Base-by-base conservation (phyloP, 2,329 filamentous ascomycete species). In the Trichoderma lentiforme region DNA sequence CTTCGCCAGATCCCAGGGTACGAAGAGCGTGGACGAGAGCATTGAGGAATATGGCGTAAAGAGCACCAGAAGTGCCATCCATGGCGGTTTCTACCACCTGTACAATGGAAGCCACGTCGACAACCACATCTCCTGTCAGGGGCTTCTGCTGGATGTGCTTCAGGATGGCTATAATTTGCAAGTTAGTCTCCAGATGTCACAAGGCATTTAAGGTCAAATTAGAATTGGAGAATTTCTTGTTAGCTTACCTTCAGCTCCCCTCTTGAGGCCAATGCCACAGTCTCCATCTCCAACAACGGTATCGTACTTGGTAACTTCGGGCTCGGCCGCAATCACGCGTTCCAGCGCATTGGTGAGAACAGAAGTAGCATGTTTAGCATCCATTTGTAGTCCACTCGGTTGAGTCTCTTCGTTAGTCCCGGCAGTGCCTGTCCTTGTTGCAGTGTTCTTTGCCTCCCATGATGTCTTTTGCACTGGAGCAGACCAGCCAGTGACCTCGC, bases 271-370 rank as follows among this genome's bases (percentile, higher is more conserved):
- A 72, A 94, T 93, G 11, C 94, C 94, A 78, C 94, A 97, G 81
- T 97, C 94, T 61, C 94, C 94, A 78, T 97, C 94, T 56, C 94
- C 94, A 28, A 97, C 93, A 14, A 96, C 89, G 0, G 93, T 97
- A 78, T 94, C 92, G 76, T 89, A 94, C 64, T 84, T 87, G 0
- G 92, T 94, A 65, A 94, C 86, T 65, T 93, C 90, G 1, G 91
- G 90, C 79, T 94, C 92, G 1, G 86, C 91, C 0, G 84, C 85
- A 73, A 93, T 87, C 15, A 94, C 83, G 43, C 84, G 85, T 63
- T 91, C 82, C 18, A 94, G 83, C 0, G 86, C 92, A 18, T 82
- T 83, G 24, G 81, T 85, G 53, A 94, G 82, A 6, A 85, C 85
- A 30, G 84, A 80, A 72, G 85, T 87, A 12, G 88, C 85, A 3